phyloP scores from a whole-genome alignment of 768 basidiomycete genomes.

The Termitomyces sp. region DNA sequence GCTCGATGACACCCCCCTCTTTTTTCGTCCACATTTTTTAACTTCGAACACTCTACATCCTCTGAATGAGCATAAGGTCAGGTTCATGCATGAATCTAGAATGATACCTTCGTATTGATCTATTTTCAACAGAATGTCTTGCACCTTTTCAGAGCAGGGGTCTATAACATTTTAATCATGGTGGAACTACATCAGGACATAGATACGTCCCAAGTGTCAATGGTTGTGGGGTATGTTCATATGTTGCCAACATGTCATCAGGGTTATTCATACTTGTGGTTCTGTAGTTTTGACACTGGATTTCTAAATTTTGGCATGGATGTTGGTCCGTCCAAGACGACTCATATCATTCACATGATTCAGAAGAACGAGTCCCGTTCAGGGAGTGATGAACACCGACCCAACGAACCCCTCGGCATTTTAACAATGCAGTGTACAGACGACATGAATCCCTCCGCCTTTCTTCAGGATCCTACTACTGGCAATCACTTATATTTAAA shows the following conservation, averaged over 20 bases:
- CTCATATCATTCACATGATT: slow-evolving; percentile 5
- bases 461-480: slow-evolving; percentile 60
- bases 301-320: neutral
- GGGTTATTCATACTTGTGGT: neutral
- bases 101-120: neutral
- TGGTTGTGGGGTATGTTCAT: slow-evolving; percentile 57
- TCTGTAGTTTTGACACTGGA: slow-evolving; percentile 1
- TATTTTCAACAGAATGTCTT: slow-evolving; percentile 37
- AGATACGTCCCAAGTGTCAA: slow-evolving; percentile 50
- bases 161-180: slow-evolving; percentile 60
- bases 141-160: slow-evolving; percentile 48
- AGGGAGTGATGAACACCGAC: too few relatives aligned
- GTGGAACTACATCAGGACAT: slow-evolving; percentile 59
- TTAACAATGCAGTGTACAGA: slow-evolving; percentile 15
- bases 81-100: neutral
- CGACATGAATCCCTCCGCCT: slow-evolving; percentile 35
- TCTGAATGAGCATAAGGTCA: slow-evolving; percentile 20
- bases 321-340: neutral
- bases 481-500: slow-evolving; percentile 54
- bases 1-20: slow-evolving; percentile 45
- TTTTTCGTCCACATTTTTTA: slow-evolving; percentile 53
- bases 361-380: neutral
- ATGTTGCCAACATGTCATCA: neutral
- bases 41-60: slow-evolving; percentile 26
- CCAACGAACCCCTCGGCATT: neutral